These are phyloP conservation scores for Microsporum audouinii DNA, from an alignment of 2,329 filamentous ascomycete species.

Conservation along the genomic window DNA sequence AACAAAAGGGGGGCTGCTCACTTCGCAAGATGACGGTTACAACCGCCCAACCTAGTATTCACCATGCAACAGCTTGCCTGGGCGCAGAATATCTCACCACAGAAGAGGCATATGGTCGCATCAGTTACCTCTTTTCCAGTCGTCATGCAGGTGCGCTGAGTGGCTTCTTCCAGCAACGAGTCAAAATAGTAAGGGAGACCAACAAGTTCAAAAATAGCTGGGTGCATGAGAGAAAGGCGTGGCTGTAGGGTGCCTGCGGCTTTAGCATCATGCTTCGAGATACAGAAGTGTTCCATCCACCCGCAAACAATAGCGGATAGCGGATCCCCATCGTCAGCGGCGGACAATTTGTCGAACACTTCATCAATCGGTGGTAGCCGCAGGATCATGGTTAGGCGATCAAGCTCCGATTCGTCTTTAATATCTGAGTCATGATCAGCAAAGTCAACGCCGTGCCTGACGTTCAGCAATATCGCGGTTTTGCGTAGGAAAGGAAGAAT, in stretches of 20 bases:
- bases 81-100: constrained; percentile 91
- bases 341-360: constrained; percentile 52
- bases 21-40: constrained; percentile 80
- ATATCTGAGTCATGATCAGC: constrained; percentile 48
- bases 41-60: constrained; percentile 63
- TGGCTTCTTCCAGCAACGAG: constrained; percentile 81
- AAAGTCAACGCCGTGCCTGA: constrained; percentile 81
- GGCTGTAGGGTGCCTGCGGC: constrained; percentile 5
- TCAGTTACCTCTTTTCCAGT: constrained; percentile 87
- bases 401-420: constrained; percentile 55
- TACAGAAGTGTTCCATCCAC: constrained; percentile 54
- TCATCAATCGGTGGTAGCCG: constrained; percentile 68
- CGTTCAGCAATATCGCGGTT: constrained; percentile 67
- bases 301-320: constrained; percentile 46
- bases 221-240: constrained; percentile 55
- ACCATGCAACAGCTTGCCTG: constrained; percentile 80
- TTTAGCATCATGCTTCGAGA: constrained; percentile 21
- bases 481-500: constrained; percentile 87
- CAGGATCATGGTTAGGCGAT: constrained; percentile 65
- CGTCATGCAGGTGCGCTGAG: constrained; percentile 69
- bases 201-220: constrained; percentile 85
- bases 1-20: constrained; percentile 36
- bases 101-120: constrained; percentile 85
- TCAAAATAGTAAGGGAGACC: constrained; percentile 89
- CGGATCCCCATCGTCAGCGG: constrained; percentile 28